Percentiles rank a stretch among this genome's conserved stretches.
Conservation (phyloP, 352 stramenopile species). For the Pythium angustatum region DNA sequence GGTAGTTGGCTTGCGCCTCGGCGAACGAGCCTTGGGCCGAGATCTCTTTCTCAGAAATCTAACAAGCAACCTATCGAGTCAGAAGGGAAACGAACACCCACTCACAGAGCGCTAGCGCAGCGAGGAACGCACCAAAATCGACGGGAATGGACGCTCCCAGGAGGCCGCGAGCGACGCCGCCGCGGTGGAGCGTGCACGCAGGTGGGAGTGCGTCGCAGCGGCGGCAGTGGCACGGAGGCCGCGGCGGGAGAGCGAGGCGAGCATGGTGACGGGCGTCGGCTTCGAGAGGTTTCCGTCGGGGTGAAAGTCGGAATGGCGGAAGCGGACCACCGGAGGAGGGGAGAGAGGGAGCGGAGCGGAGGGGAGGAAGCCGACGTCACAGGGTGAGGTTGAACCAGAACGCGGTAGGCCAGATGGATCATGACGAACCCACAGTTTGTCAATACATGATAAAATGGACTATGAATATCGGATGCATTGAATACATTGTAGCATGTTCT, state of each 20-base stretch:
- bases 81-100: neutral
- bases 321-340: neutral
- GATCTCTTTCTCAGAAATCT: constrained; percentile 77
- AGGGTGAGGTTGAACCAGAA: constrained; percentile 14
- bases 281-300: constrained; percentile 1
- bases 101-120: neutral
- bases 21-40: constrained; percentile 88
- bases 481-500: neutral
- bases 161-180: constrained; percentile 59
- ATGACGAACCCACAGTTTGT: neutral
- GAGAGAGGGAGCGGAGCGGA: constrained; percentile 6
- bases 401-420: neutral
- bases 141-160: constrained; percentile 79
- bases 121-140: constrained; percentile 62
- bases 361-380: constrained; percentile 5
- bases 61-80: neutral
- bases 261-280: neutral
- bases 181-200: constrained; percentile 37
- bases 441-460: neutral
- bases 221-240: constrained; percentile 19
- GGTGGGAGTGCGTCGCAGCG: constrained; percentile 25
- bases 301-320: constrained; percentile 5
- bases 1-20: constrained; percentile 86
- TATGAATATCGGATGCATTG: neutral
- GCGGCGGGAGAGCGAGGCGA: constrained; percentile 22